These are phyloP conservation scores for Chimonanthus salicifolius DNA, from an alignment of 164 flowering plant genomes.

Conservation along the genomic window DNA sequence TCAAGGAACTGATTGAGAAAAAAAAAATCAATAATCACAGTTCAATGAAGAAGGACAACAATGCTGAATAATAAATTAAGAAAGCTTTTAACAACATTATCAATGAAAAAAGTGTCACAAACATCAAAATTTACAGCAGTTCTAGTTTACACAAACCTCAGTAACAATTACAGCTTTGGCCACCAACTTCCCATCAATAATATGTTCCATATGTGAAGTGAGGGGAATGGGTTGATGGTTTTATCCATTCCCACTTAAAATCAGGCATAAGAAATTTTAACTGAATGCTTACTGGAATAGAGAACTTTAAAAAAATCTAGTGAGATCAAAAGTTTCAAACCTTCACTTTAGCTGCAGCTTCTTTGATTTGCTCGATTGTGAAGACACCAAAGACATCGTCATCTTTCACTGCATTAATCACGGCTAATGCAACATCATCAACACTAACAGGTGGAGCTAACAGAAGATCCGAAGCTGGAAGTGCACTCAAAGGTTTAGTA, in stretches of 20 bases:
- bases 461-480: conserved; percentile 90
- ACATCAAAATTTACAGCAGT: not conserved
- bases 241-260: not conserved
- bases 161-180: not conserved
- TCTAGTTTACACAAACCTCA: not conserved
- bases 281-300: not conserved
- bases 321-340: conserved; percentile 21
- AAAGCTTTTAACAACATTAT: not conserved
- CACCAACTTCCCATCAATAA: not conserved
- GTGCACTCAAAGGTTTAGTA: conserved; percentile 61
- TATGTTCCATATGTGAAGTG: not conserved
- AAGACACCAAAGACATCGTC: conserved; percentile 87
- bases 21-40: too few relatives aligned
- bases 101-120: not conserved
- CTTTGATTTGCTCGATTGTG: conserved; percentile 91
- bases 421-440: conserved; percentile 84
- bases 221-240: not conserved
- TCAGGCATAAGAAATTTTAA: not conserved
- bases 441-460: conserved; percentile 87
- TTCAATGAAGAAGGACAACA: too few relatives aligned
- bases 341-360: conserved; percentile 75
- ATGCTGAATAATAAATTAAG: too few relatives aligned
- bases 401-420: conserved; percentile 61
- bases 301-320: not conserved
- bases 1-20: too few relatives aligned